Evolutionary conservation across 805 yeast genomes (phyloP).

Genomic region (Vanderwaltozyma yarrowii): DNA sequence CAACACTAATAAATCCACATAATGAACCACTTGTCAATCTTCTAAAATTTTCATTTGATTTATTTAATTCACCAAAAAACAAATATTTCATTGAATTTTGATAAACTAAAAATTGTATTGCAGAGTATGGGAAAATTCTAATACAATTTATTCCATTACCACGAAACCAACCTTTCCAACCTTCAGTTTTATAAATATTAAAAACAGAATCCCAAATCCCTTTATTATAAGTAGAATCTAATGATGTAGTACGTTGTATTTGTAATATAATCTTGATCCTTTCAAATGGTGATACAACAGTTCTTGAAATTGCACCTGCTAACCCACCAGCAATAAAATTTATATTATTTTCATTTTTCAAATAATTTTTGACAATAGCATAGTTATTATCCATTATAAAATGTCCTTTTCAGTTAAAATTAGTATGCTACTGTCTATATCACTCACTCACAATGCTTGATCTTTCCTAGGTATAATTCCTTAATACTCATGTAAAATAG

Average conservation of each 20-base stretch:
- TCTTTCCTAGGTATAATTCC: no score
- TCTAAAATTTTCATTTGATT: slow-evolving; percentile 31
- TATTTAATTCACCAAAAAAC: no score
- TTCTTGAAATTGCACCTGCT: slow-evolving; percentile 76
- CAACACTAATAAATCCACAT: slow-evolving; percentile 73
- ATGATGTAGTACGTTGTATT: slow-evolving; percentile 47
- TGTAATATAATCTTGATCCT: slow-evolving; percentile 87
- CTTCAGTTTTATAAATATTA: slow-evolving; percentile 82
- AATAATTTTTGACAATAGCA: background rate
- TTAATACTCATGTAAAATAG: no score
- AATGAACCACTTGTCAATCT: slow-evolving; percentile 67
- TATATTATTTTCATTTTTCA: background rate
- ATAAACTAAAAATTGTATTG: slow-evolving; percentile 85
- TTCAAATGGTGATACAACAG: slow-evolving; percentile 91
- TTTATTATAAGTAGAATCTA: slow-evolving; percentile 35
- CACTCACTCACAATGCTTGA: no score
- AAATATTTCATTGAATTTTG: slow-evolving; percentile 46
- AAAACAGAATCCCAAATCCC: slow-evolving; percentile 69
- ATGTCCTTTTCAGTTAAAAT: no score
- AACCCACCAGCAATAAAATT: slow-evolving; percentile 60
- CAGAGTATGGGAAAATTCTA: slow-evolving; percentile 86
- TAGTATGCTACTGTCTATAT: no score
- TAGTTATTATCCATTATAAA: no score
- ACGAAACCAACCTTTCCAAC: slow-evolving; percentile 78
- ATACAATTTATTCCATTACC: slow-evolving; percentile 89